A percentile compares a stretch with the other conserved stretches of the same genome.
Conservation (phyloP, 305 asterid species). For the Nicotiana rustica region DNA sequence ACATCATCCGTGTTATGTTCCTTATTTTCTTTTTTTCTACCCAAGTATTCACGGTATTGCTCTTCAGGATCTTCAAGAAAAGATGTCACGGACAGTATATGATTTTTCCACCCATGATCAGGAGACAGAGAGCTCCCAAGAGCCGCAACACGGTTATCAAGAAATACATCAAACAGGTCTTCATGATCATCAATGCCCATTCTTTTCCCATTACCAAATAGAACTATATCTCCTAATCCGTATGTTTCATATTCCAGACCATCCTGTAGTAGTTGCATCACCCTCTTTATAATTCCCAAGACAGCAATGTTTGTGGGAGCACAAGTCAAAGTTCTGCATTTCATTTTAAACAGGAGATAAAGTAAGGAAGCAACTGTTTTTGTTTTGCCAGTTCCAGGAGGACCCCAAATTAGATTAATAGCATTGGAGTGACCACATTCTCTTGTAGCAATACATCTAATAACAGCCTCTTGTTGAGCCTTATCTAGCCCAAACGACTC, state of each 20-base stretch:
- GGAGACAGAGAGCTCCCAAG: constrained; percentile 50
- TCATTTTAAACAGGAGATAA: constrained; percentile 40
- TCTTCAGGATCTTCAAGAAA: constrained; percentile 58
- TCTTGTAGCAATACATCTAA: constrained; percentile 43
- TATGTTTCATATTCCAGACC: constrained; percentile 28
- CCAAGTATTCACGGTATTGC: constrained; percentile 46
- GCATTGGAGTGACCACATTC: constrained; percentile 48
- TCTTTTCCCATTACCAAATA: constrained; percentile 68
- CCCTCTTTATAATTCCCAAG: constrained; percentile 50
- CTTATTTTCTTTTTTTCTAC: not conserved
- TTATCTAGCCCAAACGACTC: not conserved
- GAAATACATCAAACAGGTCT: constrained; percentile 62
- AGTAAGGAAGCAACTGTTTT: constrained; percentile 50
- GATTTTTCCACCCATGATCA: constrained; percentile 53
- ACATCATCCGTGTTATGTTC: constrained; percentile 9
- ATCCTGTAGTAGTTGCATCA: constrained; percentile 43
- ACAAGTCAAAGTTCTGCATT: constrained; percentile 59
- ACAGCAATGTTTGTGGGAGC: constrained; percentile 70
- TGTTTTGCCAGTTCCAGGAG: constrained; percentile 71
- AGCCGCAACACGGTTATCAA: constrained; percentile 49
- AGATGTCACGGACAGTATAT: constrained; percentile 40
- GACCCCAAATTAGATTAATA: constrained; percentile 67
- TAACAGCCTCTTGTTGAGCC: not conserved
- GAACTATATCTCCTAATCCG: constrained; percentile 67
- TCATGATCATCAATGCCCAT: constrained; percentile 66